Conservation (phyloP, 192 early-diverging fungal genomes). For the Linnemannia zychae region DNA sequence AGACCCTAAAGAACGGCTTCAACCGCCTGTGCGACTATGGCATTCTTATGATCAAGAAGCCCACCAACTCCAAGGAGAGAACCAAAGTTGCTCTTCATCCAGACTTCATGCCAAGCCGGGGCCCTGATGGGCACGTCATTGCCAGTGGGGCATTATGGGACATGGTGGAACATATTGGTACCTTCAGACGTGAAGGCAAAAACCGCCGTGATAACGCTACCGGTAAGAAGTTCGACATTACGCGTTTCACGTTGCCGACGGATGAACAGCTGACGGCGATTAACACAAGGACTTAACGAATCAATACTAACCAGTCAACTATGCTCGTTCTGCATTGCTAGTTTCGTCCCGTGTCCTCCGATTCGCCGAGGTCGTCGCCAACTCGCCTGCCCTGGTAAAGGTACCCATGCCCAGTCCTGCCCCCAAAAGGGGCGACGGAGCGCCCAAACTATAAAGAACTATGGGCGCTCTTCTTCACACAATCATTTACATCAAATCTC, state of each 20-base stretch:
- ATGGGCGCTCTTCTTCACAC: not conserved
- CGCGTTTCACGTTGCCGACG: not conserved
- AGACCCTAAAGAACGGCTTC: slow-evolving; percentile 85
- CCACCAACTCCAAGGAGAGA: slow-evolving; percentile 57
- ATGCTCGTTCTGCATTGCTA: slow-evolving; percentile 5
- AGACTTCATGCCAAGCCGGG: slow-evolving; percentile 61
- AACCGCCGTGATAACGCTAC: slow-evolving; percentile 88
- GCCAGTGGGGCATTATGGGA: slow-evolving; percentile 81
- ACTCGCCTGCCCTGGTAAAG: slow-evolving; percentile 51
- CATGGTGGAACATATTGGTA: slow-evolving; percentile 83
- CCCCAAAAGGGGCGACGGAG: slow-evolving; percentile 48
- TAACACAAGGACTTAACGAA: not conserved
- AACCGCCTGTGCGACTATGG: slow-evolving; percentile 77
- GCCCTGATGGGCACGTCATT: slow-evolving; percentile 61
- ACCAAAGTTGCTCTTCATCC: slow-evolving; percentile 62
- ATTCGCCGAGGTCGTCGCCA: slow-evolving; percentile 70
- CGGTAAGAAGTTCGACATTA: slow-evolving; percentile 47
- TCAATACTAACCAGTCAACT: not conserved
- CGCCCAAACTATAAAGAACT: slow-evolving; percentile 51
- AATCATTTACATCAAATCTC: slow-evolving; percentile 1
- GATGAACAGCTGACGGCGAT: not conserved
- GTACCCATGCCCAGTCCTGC: slow-evolving; percentile 48
- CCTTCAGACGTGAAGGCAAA: slow-evolving; percentile 86
- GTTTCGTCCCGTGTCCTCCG: slow-evolving; percentile 69
- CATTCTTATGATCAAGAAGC: slow-evolving; percentile 69